A percentile compares a stretch with the other conserved stretches of the same genome.
phyloP scores from a whole-genome alignment of 768 basidiomycete genomes.

The Phallus indusiatus region DNA sequence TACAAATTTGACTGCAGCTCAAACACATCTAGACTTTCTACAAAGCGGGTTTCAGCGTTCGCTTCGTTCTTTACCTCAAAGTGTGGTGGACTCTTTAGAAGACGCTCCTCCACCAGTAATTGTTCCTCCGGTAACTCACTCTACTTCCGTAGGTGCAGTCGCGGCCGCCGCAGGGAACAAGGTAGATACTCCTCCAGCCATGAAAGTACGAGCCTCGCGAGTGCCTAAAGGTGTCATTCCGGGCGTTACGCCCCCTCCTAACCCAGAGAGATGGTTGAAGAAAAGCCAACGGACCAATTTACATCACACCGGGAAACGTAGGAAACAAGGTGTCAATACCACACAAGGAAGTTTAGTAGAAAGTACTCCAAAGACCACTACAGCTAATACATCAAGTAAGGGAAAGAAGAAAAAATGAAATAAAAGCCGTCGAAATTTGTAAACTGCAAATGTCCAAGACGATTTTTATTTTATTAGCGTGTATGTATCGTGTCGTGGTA shows the following conservation, averaged over 20 bases:
- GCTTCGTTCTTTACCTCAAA: constrained; percentile 48
- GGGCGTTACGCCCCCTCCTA: constrained; percentile 73
- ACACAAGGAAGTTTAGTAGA: constrained; percentile 57
- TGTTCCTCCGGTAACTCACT: constrained; percentile 25
- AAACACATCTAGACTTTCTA: constrained; percentile 79
- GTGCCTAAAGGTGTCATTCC: constrained; percentile 68
- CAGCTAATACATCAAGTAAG: constrained; percentile 17
- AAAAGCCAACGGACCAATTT: constrained; percentile 63
- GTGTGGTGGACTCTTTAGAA: constrained; percentile 47
- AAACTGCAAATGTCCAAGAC: neutral
- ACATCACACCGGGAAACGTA: constrained; percentile 31
- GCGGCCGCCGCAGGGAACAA: constrained; percentile 21
- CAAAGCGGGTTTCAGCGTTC: constrained; percentile 54
- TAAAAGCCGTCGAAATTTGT: neutral
- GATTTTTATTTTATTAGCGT: neutral
- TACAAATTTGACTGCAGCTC: constrained; percentile 75
- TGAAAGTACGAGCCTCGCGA: constrained; percentile 51
- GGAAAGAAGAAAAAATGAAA: constrained; percentile 12
- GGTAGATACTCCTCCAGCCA: constrained; percentile 18
- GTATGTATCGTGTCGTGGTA: too few relatives aligned
- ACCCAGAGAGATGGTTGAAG: constrained; percentile 85
- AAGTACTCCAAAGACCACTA: constrained; percentile 15
- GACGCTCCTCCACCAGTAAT: constrained; percentile 44
- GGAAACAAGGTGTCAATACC: constrained; percentile 47
- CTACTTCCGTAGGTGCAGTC: constrained; percentile 18